Percentiles rank a stretch among this genome's conserved stretches.
phyloP scores from a whole-genome alignment of 768 basidiomycete genomes.

The Agaricus blazei region DNA sequence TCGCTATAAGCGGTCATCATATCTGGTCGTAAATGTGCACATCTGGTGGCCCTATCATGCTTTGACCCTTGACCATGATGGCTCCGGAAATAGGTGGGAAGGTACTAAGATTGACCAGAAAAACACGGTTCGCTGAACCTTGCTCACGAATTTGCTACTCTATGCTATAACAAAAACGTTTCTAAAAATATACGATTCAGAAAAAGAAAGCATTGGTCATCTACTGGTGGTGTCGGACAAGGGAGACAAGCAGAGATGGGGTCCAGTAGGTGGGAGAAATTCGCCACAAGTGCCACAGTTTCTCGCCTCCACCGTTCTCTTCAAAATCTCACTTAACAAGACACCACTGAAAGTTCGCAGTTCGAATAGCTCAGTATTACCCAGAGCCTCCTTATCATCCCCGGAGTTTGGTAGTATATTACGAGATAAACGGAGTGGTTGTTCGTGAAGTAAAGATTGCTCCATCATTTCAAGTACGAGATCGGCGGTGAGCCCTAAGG shows the following conservation, averaged over 20 bases:
- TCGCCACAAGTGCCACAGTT: neutral
- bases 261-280: constrained; percentile 3
- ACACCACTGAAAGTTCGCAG: neutral
- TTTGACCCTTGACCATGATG: too few relatives aligned
- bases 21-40: too few relatives aligned
- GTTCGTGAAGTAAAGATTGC: neutral
- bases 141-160: neutral
- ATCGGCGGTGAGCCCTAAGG: neutral
- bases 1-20: too few relatives aligned
- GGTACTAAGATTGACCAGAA: too few relatives aligned
- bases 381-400: neutral
- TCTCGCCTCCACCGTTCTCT: neutral
- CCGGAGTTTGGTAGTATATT: neutral
- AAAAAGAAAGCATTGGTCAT: neutral
- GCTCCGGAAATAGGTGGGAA: too few relatives aligned
- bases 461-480: constrained; percentile 9
- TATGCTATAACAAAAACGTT: neutral
- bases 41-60: too few relatives aligned
- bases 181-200: neutral
- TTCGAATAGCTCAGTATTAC: constrained; percentile 7
- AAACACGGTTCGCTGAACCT: too few relatives aligned
- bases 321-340: neutral
- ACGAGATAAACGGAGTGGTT: constrained; percentile 1
- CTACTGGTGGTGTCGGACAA: neutral
- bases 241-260: neutral